Evolutionary conservation across 1,139 yeast genomes (phyloP).

Genomic region (Geotrichum fermentans): DNA sequence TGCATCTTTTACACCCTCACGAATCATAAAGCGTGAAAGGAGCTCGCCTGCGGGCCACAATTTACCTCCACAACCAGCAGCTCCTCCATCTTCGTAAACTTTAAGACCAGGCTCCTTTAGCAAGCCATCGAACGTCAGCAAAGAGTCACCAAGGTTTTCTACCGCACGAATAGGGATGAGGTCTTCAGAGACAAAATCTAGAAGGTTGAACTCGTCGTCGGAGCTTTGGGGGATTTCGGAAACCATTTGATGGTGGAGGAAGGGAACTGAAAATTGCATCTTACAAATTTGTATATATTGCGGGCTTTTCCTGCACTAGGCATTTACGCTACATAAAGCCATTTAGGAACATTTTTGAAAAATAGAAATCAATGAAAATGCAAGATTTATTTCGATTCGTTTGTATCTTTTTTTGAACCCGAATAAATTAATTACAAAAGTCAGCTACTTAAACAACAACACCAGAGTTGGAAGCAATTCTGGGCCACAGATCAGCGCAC

Average conservation of each 20-base stretch:
- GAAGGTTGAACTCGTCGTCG: constrained; percentile 7
- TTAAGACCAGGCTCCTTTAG: constrained; percentile 39
- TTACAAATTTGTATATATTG: background rate
- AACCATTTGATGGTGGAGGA: constrained; percentile 1
- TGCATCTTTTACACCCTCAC: constrained; percentile 29
- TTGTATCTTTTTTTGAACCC: constrained; percentile 6
- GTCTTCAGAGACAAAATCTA: constrained; percentile 24
- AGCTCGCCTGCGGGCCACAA: constrained; percentile 57
- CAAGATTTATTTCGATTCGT: constrained; percentile 5
- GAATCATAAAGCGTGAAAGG: constrained; percentile 43
- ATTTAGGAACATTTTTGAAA: background rate
- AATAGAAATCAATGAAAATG: background rate
- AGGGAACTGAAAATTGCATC: background rate
- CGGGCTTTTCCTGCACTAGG: background rate
- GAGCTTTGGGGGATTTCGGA: background rate
- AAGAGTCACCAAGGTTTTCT: constrained; percentile 41
- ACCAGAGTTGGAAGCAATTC: constrained; percentile 99
- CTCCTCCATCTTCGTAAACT: constrained; percentile 53
- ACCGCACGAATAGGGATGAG: constrained; percentile 36
- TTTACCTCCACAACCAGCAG: constrained; percentile 56
- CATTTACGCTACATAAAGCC: background rate
- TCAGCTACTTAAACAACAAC: constrained; percentile 78
- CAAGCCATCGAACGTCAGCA: constrained; percentile 43
- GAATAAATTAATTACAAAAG: constrained; percentile 16
- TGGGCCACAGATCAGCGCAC: constrained; percentile 99